Percentiles rank a stretch among this genome's conserved stretches.
phyloP scores from a whole-genome alignment of 2,329 filamentous ascomycete species.

The Cladosporium sp. region DNA sequence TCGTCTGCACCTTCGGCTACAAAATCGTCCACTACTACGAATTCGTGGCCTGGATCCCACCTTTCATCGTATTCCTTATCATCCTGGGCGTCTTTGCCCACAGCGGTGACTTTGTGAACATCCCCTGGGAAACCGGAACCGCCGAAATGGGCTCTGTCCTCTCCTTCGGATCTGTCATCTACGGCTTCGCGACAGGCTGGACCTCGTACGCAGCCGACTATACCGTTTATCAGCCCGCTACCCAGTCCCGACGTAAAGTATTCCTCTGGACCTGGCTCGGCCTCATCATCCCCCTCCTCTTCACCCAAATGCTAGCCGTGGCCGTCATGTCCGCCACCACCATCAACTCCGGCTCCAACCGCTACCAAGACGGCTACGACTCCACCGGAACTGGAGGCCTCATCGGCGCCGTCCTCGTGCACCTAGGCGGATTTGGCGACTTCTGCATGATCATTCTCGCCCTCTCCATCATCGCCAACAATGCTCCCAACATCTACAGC shows the following conservation, averaged over 20 bases:
- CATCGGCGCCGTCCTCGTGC: conserved; percentile 60
- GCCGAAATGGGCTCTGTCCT: conserved; percentile 60
- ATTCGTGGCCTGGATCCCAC: conserved; percentile 69
- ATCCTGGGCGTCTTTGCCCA: conserved; percentile 64
- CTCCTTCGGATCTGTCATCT: conserved; percentile 63
- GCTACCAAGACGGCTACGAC: conserved; percentile 53
- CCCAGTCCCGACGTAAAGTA: conserved; percentile 56
- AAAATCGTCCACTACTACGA: conserved; percentile 74
- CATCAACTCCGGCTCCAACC: conserved; percentile 50
- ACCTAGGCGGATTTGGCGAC: conserved; percentile 64
- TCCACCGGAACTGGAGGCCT: conserved; percentile 62
- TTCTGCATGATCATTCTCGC: conserved; percentile 56
- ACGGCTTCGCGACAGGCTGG: conserved; percentile 70
- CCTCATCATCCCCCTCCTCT: conserved; percentile 66
- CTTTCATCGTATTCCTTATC: conserved; percentile 69
- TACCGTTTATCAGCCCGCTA: conserved; percentile 70
- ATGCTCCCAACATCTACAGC: conserved; percentile 57
- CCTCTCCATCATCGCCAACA: conserved; percentile 43
- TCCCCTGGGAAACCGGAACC: conserved; percentile 57
- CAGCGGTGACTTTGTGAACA: conserved; percentile 60
- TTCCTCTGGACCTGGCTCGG: conserved; percentile 68
- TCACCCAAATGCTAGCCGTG: conserved; percentile 69
- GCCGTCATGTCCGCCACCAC: conserved; percentile 63
- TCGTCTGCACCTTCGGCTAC: conserved; percentile 72
- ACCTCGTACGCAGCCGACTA: conserved; percentile 72